These are phyloP conservation scores for Aureobasidium musti DNA, from an alignment of 2,329 filamentous ascomycete genomes.

Conservation along the genomic window DNA sequence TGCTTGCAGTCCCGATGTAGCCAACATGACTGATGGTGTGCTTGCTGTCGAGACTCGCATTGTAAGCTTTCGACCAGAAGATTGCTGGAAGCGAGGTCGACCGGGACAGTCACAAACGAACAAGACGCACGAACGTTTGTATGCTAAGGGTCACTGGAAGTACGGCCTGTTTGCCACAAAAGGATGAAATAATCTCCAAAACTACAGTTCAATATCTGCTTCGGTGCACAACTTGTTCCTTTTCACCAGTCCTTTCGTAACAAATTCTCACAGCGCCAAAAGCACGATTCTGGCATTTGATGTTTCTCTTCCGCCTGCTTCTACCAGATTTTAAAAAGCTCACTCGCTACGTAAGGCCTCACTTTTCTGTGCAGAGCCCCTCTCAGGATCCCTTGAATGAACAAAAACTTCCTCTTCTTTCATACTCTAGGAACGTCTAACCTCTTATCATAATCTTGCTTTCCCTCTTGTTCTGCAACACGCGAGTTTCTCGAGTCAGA, in stretches of 20 bases:
- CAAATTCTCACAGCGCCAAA: background rate
- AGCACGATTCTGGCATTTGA: too few species aligned
- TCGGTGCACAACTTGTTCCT: background rate
- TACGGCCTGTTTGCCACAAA: background rate
- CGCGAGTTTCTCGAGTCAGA: background rate
- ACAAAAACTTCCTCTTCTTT: too few species aligned
- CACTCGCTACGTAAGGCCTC: background rate
- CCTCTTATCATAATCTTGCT: background rate
- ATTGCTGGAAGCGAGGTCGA: background rate
- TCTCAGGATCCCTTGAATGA: too few species aligned
- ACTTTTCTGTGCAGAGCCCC: background rate
- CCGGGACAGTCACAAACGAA: background rate
- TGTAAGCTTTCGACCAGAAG: background rate
- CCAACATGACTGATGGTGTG: background rate
- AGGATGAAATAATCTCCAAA: background rate
- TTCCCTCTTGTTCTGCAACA: background rate
- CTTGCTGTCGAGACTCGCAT: background rate
- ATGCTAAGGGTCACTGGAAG: background rate
- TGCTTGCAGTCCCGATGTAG: background rate
- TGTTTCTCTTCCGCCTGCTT: too few species aligned
- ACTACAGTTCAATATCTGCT: background rate
- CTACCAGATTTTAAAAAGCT: too few species aligned
- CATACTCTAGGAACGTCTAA: too few species aligned
- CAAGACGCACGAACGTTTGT: background rate
- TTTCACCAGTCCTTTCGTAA: background rate